Evolutionary conservation across 2,329 filamentous ascomycete genomes (phyloP).

Genomic region (Phialophora tarda): DNA sequence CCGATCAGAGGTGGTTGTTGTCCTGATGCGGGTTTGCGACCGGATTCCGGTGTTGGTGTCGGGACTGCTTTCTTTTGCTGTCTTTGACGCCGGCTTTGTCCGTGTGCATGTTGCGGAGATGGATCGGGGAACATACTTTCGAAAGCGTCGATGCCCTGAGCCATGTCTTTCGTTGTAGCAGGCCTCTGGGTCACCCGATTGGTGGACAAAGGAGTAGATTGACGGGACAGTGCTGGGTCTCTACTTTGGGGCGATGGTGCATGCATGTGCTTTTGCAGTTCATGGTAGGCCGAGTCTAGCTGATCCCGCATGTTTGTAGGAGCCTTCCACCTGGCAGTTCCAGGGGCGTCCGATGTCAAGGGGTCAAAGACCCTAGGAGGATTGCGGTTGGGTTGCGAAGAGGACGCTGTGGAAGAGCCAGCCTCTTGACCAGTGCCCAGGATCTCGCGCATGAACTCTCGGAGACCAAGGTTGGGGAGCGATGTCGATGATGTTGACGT

Average conservation of each 20-base stretch:
- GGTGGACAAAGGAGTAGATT: neutral
- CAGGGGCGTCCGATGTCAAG: neutral
- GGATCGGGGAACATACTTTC: slow-evolving; percentile 22
- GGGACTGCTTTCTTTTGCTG: slow-evolving; percentile 1
- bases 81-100: slow-evolving; percentile 2
- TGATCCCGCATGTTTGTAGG: neutral
- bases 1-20: slow-evolving; percentile 11
- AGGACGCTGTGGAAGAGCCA: neutral
- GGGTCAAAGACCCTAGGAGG: slow-evolving; percentile 13
- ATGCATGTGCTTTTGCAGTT: neutral
- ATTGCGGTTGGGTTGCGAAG: slow-evolving; percentile 1
- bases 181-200: neutral
- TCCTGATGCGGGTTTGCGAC: neutral
- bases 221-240: neutral
- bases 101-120: neutral
- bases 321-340: neutral
- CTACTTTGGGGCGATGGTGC: neutral
- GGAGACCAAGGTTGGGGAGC: slow-evolving; percentile 18
- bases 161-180: neutral
- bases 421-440: slow-evolving; percentile 7
- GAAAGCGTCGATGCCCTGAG: slow-evolving; percentile 30
- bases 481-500: neutral
- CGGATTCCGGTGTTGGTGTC: neutral
- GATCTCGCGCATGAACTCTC: slow-evolving; percentile 33
- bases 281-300: neutral